Evolutionary conservation across 257 asterid genomes (phyloP).

Genomic region (Petunia axillaris): DNA sequence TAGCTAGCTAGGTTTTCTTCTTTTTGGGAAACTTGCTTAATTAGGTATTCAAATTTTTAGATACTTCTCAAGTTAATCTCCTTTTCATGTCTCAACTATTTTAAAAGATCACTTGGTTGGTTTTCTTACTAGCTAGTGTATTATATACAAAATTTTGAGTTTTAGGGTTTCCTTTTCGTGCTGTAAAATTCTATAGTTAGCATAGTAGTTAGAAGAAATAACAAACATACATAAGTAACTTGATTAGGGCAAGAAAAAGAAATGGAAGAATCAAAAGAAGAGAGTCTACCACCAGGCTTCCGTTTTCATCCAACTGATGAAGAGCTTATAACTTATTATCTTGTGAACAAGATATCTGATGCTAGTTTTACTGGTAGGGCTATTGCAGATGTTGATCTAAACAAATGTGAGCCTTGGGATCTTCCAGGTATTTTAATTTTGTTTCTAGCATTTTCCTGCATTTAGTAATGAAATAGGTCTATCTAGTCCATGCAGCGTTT

Average conservation of each 20-base stretch:
- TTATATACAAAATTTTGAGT: neutral
- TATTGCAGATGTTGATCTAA: slow-evolving; percentile 87
- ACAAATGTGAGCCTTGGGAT: slow-evolving; percentile 98
- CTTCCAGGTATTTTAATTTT: slow-evolving; percentile 64
- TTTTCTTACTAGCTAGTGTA: neutral
- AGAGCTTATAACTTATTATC: slow-evolving; percentile 83
- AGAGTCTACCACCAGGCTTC: slow-evolving; percentile 83
- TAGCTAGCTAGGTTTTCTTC: slow-evolving; percentile 16
- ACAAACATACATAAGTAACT: neutral
- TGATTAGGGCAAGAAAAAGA: neutral
- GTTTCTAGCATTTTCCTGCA: neutral
- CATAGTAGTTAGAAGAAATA: slow-evolving; percentile 37
- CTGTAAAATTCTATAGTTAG: slow-evolving; percentile 24
- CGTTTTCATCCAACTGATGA: slow-evolving; percentile 92
- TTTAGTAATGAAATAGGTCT: neutral
- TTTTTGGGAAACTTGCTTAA: neutral
- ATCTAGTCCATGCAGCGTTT: neutral
- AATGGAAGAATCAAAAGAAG: slow-evolving; percentile 64
- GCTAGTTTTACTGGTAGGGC: slow-evolving; percentile 76
- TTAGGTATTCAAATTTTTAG: neutral
- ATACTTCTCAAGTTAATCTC: neutral
- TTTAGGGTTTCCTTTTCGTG: slow-evolving; percentile 47
- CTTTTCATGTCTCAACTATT: neutral
- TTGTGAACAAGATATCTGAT: slow-evolving; percentile 75
- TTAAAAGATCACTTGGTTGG: neutral